A percentile compares a stretch with the other conserved stretches of the same genome.
Evolutionary conservation across 495 filamentous ascomycete genomes (phyloP).

Genomic region (Amphirosellinia nigrospora): DNA sequence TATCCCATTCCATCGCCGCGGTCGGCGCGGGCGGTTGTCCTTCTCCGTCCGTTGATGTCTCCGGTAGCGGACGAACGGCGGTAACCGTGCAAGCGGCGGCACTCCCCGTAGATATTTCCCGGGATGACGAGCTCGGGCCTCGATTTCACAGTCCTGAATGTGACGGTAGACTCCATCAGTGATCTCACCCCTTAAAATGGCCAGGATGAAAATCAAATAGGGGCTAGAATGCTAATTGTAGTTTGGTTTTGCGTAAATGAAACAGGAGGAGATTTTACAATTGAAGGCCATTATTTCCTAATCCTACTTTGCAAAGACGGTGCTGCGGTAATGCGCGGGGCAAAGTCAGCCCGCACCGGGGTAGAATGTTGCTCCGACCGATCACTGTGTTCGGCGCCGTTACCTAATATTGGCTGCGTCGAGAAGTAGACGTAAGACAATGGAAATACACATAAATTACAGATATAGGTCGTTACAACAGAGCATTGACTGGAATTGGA

Average conservation of each 20-base stretch:
- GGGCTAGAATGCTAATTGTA: background rate
- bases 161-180: background rate
- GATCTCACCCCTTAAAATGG: background rate
- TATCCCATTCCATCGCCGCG: conserved; percentile 33
- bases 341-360: conserved; percentile 23
- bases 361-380: conserved; percentile 5
- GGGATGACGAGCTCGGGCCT: conserved; percentile 11
- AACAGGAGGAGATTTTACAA: background rate
- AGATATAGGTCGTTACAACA: background rate
- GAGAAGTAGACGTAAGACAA: too few relatives aligned
- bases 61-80: conserved; percentile 12
- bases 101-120: background rate
- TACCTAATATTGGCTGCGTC: background rate
- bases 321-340: background rate
- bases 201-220: background rate
- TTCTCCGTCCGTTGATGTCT: background rate
- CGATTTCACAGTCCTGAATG: background rate
- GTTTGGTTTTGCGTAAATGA: background rate
- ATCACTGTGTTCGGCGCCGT: background rate
- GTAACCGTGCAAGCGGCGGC: background rate
- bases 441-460: background rate
- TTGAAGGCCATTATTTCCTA: background rate
- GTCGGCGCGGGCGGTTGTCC: background rate
- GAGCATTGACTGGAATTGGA: background rate
- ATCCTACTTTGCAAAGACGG: background rate